Conservation (phyloP, 495 filamentous ascomycete species). For the Neurospora tetrasperma region DNA sequence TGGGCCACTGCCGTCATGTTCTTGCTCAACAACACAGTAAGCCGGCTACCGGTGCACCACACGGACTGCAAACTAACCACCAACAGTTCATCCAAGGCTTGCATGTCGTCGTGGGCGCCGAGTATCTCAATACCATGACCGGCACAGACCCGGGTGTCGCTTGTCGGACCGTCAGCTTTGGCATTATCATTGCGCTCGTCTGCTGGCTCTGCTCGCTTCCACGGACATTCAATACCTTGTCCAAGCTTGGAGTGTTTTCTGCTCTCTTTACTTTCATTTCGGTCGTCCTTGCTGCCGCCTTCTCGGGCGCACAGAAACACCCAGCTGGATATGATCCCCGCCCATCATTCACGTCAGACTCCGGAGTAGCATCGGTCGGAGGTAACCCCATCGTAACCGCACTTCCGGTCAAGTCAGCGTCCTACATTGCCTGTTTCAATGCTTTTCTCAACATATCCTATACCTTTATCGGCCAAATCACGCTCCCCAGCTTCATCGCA, state of each 20-base stretch:
- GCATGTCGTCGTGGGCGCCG: constrained; percentile 67
- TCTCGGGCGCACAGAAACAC: constrained; percentile 60
- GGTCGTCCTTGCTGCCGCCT: constrained; percentile 68
- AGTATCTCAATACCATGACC: constrained; percentile 80
- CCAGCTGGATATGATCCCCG: constrained; percentile 49
- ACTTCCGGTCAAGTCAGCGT: constrained; percentile 57
- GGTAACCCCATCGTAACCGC: constrained; percentile 55
- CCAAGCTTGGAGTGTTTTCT: constrained; percentile 61
- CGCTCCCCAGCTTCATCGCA: constrained; percentile 80
- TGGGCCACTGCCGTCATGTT: constrained; percentile 83
- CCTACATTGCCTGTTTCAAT: constrained; percentile 66
- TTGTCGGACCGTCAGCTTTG: constrained; percentile 58
- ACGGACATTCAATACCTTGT: constrained; percentile 68
- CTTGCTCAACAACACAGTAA: constrained; percentile 83
- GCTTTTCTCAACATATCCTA: constrained; percentile 87
- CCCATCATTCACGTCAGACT: constrained; percentile 24
- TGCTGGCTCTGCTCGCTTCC: constrained; percentile 70
- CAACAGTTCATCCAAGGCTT: constrained; percentile 39
- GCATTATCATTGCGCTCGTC: constrained; percentile 55
- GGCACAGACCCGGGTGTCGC: constrained; percentile 41
- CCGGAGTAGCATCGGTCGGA: constrained; percentile 23
- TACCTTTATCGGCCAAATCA: constrained; percentile 90
- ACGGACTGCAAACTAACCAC: constrained; percentile 4
- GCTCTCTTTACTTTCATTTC: constrained; percentile 82
- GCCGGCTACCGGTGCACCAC: constrained; percentile 40